A percentile compares a stretch with the other conserved stretches of the same genome.
These are phyloP conservation scores for Durusdinium trenchii DNA, from an alignment of 73 alveolate species.

Conservation along the genomic window DNA sequence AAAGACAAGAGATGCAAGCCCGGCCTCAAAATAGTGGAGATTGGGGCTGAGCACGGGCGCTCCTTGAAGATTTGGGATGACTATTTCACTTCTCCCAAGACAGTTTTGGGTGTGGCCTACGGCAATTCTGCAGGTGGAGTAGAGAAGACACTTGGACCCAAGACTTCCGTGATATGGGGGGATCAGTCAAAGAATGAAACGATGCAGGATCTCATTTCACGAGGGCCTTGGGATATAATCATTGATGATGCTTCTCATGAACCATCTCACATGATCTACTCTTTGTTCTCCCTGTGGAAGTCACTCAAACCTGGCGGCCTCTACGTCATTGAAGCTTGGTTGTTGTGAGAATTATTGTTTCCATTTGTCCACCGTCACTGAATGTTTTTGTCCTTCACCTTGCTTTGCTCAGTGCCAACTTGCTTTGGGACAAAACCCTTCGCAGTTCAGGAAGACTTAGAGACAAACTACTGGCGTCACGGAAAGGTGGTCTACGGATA, in stretches of 20 bases:
- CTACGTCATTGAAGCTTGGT: constrained; percentile 18
- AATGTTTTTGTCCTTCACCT: too few relatives aligned
- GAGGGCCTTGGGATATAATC: constrained; percentile 43
- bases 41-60: neutral
- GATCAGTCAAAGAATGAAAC: constrained; percentile 21
- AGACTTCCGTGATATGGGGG: neutral
- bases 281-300: neutral
- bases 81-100: neutral
- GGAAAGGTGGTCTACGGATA: neutral
- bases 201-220: neutral
- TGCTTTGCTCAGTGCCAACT: too few relatives aligned
- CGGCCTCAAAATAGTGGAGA: neutral
- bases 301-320: constrained; percentile 1
- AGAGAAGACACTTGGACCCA: neutral
- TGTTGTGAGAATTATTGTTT: too few relatives aligned
- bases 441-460: constrained; percentile 1
- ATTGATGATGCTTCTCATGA: constrained; percentile 29
- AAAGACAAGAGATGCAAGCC: neutral
- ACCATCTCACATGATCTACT: constrained; percentile 12
- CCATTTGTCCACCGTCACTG: too few relatives aligned
- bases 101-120: neutral
- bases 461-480: constrained; percentile 10
- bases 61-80: neutral
- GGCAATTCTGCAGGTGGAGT: neutral
- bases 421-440: too few relatives aligned